A percentile compares a stretch with the other conserved stretches of the same genome.
These are phyloP conservation scores for Dittrichia graveolens DNA, from an alignment of 129 eudicot genomes.

Conservation along the genomic window DNA sequence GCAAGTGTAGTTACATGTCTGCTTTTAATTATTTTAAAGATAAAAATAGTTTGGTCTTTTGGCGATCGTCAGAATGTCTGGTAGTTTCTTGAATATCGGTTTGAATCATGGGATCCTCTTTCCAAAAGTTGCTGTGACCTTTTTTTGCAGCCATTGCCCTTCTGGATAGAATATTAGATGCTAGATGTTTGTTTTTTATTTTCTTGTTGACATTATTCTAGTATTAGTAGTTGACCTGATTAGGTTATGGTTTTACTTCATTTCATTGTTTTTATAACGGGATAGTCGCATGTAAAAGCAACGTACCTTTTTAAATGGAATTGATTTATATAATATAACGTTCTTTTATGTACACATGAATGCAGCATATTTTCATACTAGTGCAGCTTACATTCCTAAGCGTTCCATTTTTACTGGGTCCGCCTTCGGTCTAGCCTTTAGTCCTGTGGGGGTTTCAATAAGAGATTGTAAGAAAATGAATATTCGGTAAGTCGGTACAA, in stretches of 20 bases:
- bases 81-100: background rate
- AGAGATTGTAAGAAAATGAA: no score
- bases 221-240: background rate
- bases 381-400: no score
- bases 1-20: slow-evolving; percentile 7
- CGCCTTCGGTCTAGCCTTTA: no score
- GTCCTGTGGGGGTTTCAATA: no score
- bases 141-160: slow-evolving; percentile 4
- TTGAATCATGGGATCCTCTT: slow-evolving; percentile 20
- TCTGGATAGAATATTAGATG: slow-evolving; percentile 13
- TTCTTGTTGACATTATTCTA: background rate
- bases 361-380: no score
- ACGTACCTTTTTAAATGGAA: no score
- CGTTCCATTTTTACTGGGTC: no score
- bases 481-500: no score
- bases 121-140: slow-evolving; percentile 9
- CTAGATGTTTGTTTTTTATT: background rate
- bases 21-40: background rate
- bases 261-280: no score
- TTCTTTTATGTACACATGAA: no score
- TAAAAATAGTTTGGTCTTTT: slow-evolving; percentile 9
- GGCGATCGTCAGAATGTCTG: background rate
- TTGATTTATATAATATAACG: no score
- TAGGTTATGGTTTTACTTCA: background rate
- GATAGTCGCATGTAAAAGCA: background rate